These are phyloP conservation scores for Penicillium sp. DNA, from an alignment of 2,329 filamentous ascomycete genomes.

Conservation along the genomic window DNA sequence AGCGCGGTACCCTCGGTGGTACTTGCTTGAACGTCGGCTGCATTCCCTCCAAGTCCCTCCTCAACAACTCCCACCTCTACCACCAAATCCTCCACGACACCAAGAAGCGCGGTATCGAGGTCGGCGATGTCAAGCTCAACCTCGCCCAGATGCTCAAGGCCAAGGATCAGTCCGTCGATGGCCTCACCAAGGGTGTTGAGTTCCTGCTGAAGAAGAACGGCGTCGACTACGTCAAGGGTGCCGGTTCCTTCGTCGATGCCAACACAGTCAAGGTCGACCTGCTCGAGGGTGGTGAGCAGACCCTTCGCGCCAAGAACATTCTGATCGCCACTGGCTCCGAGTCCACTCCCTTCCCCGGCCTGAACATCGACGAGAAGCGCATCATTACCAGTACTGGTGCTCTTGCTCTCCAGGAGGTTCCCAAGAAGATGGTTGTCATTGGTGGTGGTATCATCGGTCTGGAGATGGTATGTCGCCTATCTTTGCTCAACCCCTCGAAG, in stretches of 20 bases:
- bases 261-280: conserved; percentile 90
- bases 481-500: background rate
- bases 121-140: conserved; percentile 96
- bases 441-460: conserved; percentile 98
- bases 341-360: conserved; percentile 91
- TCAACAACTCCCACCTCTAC: conserved; percentile 99
- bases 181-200: conserved; percentile 95
- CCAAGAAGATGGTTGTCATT: conserved; percentile 96
- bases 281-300: conserved; percentile 87
- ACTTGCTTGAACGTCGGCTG: conserved; percentile 99
- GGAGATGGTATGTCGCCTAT: conserved; percentile 71
- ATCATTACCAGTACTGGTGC: conserved; percentile 96
- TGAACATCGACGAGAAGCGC: conserved; percentile 96
- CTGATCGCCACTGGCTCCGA: conserved; percentile 96
- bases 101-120: conserved; percentile 95
- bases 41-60: conserved; percentile 98
- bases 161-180: conserved; percentile 85
- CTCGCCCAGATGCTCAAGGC: conserved; percentile 96
- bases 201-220: conserved; percentile 99
- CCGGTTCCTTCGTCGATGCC: conserved; percentile 82
- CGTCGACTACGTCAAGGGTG: conserved; percentile 96
- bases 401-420: conserved; percentile 83
- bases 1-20: conserved; percentile 90
- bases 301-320: conserved; percentile 91
- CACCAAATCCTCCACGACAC: conserved; percentile 97